phyloP scores from a whole-genome alignment of 2,329 filamentous ascomycete genomes.

The Fusarium oligoseptatum region DNA sequence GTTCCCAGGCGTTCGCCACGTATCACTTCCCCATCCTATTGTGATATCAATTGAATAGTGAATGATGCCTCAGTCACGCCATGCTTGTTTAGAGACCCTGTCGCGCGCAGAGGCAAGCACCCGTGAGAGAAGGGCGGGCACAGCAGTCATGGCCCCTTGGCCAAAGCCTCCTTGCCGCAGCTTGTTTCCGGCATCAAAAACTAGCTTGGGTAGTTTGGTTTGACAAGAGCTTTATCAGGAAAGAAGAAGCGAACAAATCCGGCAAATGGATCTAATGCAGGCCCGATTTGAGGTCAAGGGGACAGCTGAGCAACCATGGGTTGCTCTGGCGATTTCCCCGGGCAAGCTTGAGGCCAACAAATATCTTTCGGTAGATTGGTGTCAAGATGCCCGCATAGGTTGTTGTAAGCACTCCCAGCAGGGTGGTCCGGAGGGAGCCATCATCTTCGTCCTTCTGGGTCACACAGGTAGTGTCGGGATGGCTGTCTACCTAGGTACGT shows the following conservation, averaged over 20 bases:
- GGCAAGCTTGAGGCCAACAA: neutral
- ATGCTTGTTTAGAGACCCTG: conserved; percentile 16
- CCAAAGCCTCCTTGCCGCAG: conserved; percentile 24
- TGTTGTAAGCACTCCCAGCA: conserved; percentile 3
- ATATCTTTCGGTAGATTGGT: neutral
- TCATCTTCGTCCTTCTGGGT: neutral
- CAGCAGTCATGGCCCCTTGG: conserved; percentile 32
- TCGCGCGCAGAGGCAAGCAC: conserved; percentile 35
- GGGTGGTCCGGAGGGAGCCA: neutral
- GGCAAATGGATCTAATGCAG: conserved; percentile 39
- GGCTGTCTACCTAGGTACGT: neutral
- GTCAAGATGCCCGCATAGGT: neutral
- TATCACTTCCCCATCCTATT: conserved; percentile 31
- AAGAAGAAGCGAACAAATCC: conserved; percentile 58
- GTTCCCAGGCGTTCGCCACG: conserved; percentile 25
- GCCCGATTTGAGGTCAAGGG: conserved; percentile 31
- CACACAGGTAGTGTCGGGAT: conserved; percentile 1
- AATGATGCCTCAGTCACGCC: conserved; percentile 1
- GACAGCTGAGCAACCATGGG: conserved; percentile 19
- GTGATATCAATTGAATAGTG: neutral
- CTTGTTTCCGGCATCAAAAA: conserved; percentile 13
- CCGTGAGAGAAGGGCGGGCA: conserved; percentile 30
- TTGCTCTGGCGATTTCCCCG: conserved; percentile 8
- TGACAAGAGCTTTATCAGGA: conserved; percentile 51
- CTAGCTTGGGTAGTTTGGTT: conserved; percentile 31